These are phyloP conservation scores for Orbilia oligospora DNA, from an alignment of 2,329 filamentous ascomycete genomes.

Conservation along the genomic window DNA sequence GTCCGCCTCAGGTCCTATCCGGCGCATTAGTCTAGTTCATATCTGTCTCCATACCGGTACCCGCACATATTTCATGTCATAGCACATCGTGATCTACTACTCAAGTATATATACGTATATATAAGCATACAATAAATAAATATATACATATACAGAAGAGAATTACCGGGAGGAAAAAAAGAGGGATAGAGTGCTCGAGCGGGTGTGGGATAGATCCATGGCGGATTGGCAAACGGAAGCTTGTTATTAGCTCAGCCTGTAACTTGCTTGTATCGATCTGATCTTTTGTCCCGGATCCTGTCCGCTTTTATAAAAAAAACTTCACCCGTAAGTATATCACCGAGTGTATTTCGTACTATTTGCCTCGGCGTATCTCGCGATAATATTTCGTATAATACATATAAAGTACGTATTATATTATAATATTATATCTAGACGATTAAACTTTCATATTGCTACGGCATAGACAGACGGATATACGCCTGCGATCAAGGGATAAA, in stretches of 20 bases:
- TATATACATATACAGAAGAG: too few relatives aligned
- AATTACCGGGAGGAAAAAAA: too few relatives aligned
- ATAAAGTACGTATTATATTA: too few relatives aligned
- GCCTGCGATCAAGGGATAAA: neutral
- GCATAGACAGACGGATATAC: neutral
- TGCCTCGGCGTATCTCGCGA: too few relatives aligned
- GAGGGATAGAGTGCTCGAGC: neutral
- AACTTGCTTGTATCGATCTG: neutral
- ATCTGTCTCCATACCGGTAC: neutral
- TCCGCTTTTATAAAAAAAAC: too few relatives aligned
- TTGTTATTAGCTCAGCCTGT: conserved; percentile 1
- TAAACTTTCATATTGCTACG: neutral
- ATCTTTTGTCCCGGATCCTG: neutral
- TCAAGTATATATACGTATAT: too few relatives aligned
- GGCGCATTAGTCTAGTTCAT: neutral
- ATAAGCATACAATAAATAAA: too few relatives aligned
- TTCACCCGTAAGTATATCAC: neutral
- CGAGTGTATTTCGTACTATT: too few relatives aligned
- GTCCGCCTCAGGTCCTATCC: neutral
- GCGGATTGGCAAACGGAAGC: neutral
- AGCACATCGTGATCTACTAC: too few relatives aligned
- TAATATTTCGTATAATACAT: too few relatives aligned
- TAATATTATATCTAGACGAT: too few relatives aligned
- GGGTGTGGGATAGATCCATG: neutral
- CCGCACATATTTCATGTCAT: neutral